Base-by-base conservation (phyloP, 805 yeast genomes). In the Pichia nanzhaoensis region DNA sequence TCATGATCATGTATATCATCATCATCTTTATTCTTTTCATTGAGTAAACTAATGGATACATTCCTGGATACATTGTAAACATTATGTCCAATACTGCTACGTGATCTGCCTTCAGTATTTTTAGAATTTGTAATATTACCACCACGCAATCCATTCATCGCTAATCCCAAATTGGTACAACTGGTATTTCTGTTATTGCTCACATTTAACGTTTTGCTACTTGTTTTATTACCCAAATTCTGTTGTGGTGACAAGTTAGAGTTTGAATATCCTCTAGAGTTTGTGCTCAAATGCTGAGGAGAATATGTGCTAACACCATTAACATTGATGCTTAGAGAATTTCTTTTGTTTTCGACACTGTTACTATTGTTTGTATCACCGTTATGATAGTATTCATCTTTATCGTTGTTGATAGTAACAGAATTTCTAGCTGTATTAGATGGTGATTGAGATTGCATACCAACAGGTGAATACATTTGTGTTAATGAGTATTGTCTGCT, bases 381-480 rank as follows among this genome's bases (percentile, higher is more conserved):
- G 17, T 31, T 20, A n/a, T n/a, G n/a, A 22, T 13, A 24, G 6
- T 31, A 9, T 22, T n/a, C 9, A 10, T 24, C 37, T 19, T 21
- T 21, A 5, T 28, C 24, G 16, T 4, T 31, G n/a, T 20, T 27
- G 10, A 24, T 24, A 24, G 9, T 24, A 6, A 24, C 10, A 24
- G 28, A 24, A 24, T 24, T 24, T 24, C 28, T 18, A 17, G 16
- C 24, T 16, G 33, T 34, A n/a, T 32, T 17, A 33, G 42, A 33
- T 32, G 37, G 12, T 10, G 35, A 20, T 27, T 34, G 28, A 24
- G 28, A 18, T 5, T 38, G 27, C 2, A 19, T 14, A 37, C 24
- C 32, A 30, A 44, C 45, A 12, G 48, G 41, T 5, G 48, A 36
- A 32, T 45, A 45, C 44, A 45, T 41, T 22, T 45, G 48, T 5